Evolutionary conservation across 2,329 filamentous ascomycete species (phyloP), one percentile per base, ranked within the genome.

Genomic region (Paecilomyces niveus): DNA sequence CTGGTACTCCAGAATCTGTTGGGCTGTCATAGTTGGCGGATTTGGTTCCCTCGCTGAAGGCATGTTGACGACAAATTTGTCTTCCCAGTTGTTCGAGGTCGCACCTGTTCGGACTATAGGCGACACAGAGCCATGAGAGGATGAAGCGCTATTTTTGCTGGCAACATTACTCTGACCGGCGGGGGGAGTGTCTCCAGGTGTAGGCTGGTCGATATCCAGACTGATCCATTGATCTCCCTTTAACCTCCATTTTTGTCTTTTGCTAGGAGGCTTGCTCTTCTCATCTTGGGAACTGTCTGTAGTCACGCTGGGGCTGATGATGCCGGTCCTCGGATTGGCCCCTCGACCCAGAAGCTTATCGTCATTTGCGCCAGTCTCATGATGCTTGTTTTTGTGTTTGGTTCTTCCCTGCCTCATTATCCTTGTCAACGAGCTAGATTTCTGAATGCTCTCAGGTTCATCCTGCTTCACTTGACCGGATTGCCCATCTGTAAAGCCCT

Each of bases 21-120:
- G 66, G 1, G 66, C 64, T 3, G 71, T 75, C 72, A 77, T 73
- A 1, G 65, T 70, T 3, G 73, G 70, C 3, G 75, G 74, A 51
- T 74, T 75, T 0, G 76, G 74, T 1, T 77, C 74, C 39, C 69
- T 74, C 2, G 75, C 74, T 21, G 73, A 72, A 4, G 74, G 75
- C 74, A 76, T 78, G 54, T 77, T 68, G 33, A 77, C 72, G 52
- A 76, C 74, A 59, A 76, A 77, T 63, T 66, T 68, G 58, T 78
- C 75, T 55, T 74, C 72, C 69, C 73, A 71, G 39, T 73, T 70
- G 13, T 67, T 71, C 24, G 68, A 63, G 0, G 70, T 72, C 29
- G 65, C 67, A 21, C 69, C 63, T 22, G 68, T 67, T 1, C 65
- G 67, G 5, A 70, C 71, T 10, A 72, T 58, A 15, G 68, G 69